phyloP scores from a whole-genome alignment of 495 filamentous ascomycete genomes.

The Daldinia bambusicola region DNA sequence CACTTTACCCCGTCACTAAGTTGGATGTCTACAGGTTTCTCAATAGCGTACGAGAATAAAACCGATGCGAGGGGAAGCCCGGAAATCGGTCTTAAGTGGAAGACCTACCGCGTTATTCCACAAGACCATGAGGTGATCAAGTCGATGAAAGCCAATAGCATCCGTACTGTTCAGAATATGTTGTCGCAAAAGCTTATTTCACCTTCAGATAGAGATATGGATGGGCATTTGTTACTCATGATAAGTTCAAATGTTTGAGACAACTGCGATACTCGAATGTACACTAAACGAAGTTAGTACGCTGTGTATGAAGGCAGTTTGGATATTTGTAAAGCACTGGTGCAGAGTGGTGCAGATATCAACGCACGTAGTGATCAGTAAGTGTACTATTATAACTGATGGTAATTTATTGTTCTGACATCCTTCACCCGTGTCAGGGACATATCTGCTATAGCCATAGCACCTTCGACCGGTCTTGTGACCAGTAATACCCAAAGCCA shows the following conservation, averaged over 20 bases:
- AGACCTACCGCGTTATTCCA: slow-evolving; percentile 17
- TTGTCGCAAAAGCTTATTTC: slow-evolving; percentile 15
- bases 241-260: slow-evolving; percentile 10
- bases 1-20: slow-evolving; percentile 19
- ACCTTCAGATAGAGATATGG: neutral
- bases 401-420: neutral
- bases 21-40: slow-evolving; percentile 29
- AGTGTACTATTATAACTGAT: neutral
- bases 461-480: neutral
- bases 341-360: slow-evolving; percentile 32
- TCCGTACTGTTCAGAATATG: slow-evolving; percentile 12
- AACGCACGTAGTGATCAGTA: neutral
- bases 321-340: slow-evolving; percentile 19
- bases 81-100: slow-evolving; percentile 1
- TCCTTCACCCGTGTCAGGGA: neutral
- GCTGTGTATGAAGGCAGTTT: neutral
- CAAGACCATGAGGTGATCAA: neutral
- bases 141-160: neutral
- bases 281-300: neutral
- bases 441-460: neutral
- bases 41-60: slow-evolving; percentile 13
- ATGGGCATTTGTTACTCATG: neutral
- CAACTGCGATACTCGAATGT: neutral
- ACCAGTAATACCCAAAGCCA: neutral
- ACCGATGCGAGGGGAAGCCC: slow-evolving; percentile 24